These are phyloP conservation scores for Zoysia matrella DNA, from an alignment of 202 grass and related monocot genomes.

Conservation along the genomic window DNA sequence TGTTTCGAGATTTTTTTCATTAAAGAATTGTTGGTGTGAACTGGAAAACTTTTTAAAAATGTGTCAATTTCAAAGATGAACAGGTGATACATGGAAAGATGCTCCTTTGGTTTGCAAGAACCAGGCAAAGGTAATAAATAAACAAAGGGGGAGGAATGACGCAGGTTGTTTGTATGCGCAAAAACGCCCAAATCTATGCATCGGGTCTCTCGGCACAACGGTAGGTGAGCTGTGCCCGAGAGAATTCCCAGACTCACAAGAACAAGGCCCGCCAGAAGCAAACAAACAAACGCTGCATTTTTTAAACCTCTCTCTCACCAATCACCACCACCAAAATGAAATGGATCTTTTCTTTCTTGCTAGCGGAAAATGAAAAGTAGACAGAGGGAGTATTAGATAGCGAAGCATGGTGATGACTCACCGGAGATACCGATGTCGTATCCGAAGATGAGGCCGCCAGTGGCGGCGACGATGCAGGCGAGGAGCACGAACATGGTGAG, in stretches of 20 bases:
- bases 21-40: background rate
- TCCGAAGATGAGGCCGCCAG: conserved; percentile 96
- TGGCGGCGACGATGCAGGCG: conserved; percentile 92
- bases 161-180: conserved; percentile 9
- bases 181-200: conserved; percentile 8
- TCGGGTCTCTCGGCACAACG: background rate
- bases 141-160: conserved; percentile 13
- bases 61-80: conserved; percentile 2
- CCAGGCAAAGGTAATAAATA: conserved; percentile 18
- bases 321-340: background rate
- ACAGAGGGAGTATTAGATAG: no score
- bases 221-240: conserved; percentile 31
- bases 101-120: conserved; percentile 33
- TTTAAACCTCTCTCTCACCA: background rate
- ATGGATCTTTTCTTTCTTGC: background rate
- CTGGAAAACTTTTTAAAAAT: no score
- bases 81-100: conserved; percentile 40
- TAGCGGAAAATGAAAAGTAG: no score
- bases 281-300: background rate
- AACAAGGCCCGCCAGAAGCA: conserved; percentile 25
- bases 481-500: conserved; percentile 91
- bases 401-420: conserved; percentile 12
- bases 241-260: conserved; percentile 17
- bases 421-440: conserved; percentile 99
- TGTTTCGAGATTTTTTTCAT: background rate